Conservation (phyloP, 331 rosid species). For the Spiraea crenata region DNA sequence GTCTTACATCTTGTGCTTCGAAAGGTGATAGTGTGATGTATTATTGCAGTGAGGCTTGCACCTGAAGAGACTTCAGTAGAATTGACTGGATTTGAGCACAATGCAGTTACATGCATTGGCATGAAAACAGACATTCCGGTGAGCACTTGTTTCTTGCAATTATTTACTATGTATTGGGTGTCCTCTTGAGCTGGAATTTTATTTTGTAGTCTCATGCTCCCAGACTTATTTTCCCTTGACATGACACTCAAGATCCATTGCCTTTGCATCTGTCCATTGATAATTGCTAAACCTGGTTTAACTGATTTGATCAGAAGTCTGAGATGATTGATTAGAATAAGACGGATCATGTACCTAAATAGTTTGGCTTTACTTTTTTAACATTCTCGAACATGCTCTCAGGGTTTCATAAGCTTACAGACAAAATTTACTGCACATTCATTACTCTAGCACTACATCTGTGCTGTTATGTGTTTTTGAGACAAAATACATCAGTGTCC, state of each 20-base stretch:
- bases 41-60: constrained; percentile 85
- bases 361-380: neutral
- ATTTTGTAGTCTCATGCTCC: neutral
- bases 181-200: neutral
- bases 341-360: neutral
- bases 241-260: neutral
- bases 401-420: neutral
- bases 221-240: neutral
- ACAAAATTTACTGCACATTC: neutral
- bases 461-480: constrained; percentile 6
- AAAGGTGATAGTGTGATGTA: constrained; percentile 24
- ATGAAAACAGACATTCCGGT: constrained; percentile 93
- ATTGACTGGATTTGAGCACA: constrained; percentile 85
- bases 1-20: constrained; percentile 11
- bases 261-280: neutral
- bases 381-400: neutral
- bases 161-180: constrained; percentile 1
- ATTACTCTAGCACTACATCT: neutral
- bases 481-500: constrained; percentile 19
- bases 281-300: constrained; percentile 2
- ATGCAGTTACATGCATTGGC: constrained; percentile 92
- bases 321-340: neutral
- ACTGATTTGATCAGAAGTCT: neutral
- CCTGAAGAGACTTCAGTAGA: constrained; percentile 70
- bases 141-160: constrained; percentile 20